Evolutionary conservation across 352 stramenopile species (phyloP).

Genomic region (Pythium brassicae): DNA sequence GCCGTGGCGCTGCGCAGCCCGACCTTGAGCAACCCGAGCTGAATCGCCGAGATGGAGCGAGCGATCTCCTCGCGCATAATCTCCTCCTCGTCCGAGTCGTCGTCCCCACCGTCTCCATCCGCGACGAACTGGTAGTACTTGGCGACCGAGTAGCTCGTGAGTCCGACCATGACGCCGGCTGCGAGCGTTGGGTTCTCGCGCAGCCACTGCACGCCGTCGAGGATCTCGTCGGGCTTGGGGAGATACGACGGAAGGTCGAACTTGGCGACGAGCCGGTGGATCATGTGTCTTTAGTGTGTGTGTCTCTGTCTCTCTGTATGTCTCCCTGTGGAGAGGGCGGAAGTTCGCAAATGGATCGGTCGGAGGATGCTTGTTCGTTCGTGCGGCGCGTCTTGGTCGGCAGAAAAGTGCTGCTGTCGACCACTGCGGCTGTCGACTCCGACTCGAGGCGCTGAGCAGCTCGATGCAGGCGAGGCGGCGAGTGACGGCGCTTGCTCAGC

Average conservation of each 20-base stretch:
- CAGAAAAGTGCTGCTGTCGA: too few relatives aligned
- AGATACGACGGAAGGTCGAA: conserved; percentile 55
- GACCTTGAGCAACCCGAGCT: conserved; percentile 36
- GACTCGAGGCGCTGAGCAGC: too few relatives aligned
- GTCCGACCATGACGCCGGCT: conserved; percentile 52
- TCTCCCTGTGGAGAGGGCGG: not conserved
- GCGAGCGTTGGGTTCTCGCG: conserved; percentile 64
- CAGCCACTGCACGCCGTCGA: conserved; percentile 58
- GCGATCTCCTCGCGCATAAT: conserved; percentile 42
- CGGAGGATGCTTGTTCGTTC: not conserved
- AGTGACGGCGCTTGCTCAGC: not conserved
- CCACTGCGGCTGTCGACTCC: too few relatives aligned
- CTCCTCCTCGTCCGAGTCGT: conserved; percentile 23
- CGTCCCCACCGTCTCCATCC: conserved; percentile 20
- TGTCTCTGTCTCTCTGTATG: not conserved
- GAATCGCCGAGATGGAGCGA: conserved; percentile 40
- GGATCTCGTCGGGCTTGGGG: conserved; percentile 54
- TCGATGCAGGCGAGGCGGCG: not conserved
- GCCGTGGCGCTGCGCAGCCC: conserved; percentile 9
- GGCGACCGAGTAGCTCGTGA: conserved; percentile 65
- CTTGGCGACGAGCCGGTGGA: conserved; percentile 38
- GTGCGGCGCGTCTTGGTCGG: not conserved
- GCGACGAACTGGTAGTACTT: conserved; percentile 53
- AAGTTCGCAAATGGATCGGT: conserved; percentile 1
- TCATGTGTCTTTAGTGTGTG: conserved; percentile 8